phyloP scores from a whole-genome alignment of 192 early-diverging fungal species.

The Chytriomyces confervae region DNA sequence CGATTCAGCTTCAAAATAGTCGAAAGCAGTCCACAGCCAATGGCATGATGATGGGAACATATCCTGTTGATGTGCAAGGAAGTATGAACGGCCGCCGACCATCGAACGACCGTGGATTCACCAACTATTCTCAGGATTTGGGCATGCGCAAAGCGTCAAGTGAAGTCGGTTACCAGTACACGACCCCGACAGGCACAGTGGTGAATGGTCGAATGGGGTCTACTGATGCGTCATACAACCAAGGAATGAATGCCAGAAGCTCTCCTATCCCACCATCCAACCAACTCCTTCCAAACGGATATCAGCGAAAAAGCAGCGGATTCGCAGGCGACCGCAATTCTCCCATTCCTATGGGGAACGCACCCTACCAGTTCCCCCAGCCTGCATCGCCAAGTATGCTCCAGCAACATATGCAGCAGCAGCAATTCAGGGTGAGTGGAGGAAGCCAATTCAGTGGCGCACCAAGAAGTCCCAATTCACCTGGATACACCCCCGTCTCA shows the following conservation, averaged over 20 bases:
- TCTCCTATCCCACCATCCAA: background rate
- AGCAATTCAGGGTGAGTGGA: background rate
- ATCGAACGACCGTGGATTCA: background rate
- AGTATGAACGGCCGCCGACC: background rate
- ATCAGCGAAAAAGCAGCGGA: background rate
- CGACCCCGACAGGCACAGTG: background rate
- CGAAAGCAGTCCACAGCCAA: background rate
- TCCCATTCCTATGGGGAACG: background rate
- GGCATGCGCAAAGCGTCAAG: background rate
- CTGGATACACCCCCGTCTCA: background rate
- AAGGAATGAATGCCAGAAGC: background rate
- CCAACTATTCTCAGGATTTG: background rate
- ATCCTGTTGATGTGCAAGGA: background rate
- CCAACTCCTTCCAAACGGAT: background rate
- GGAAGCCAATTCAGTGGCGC: background rate
- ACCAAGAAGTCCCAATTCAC: background rate
- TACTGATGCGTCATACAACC: background rate
- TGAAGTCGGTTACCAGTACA: too few relatives aligned
- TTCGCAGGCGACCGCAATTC: background rate
- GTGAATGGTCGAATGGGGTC: background rate
- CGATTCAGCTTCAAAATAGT: background rate
- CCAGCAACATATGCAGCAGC: background rate
- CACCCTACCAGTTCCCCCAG: background rate
- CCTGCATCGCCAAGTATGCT: background rate
- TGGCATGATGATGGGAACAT: conserved; percentile 2